Conservation (phyloP, 1,139 yeast genomes). For the Yamadazyma membranifaciens region DNA sequence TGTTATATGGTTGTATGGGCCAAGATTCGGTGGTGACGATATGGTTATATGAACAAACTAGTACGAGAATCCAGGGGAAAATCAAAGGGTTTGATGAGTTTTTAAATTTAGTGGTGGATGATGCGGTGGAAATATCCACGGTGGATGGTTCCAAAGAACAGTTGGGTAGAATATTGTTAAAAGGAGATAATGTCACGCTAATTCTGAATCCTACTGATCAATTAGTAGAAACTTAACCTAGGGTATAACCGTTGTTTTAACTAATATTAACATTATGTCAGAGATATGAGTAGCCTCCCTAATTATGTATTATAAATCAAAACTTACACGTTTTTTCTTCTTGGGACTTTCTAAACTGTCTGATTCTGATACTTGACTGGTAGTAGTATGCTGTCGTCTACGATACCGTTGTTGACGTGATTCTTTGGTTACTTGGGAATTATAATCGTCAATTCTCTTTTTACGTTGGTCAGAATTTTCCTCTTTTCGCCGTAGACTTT, state of each 20-base stretch:
- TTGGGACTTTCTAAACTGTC: constrained; percentile 19
- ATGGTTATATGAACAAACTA: constrained; percentile 87
- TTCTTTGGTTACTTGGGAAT: constrained; percentile 21
- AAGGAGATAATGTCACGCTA: constrained; percentile 91
- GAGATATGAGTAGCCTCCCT: neutral
- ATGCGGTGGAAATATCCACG: constrained; percentile 68
- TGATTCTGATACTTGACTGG: neutral
- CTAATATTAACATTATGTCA: too few relatives aligned
- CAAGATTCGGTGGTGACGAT: constrained; percentile 76
- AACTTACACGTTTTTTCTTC: constrained; percentile 22
- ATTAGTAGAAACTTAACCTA: neutral
- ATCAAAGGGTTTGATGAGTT: constrained; percentile 95
- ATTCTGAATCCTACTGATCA: constrained; percentile 2
- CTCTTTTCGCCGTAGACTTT: constrained; percentile 15
- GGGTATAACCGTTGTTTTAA: neutral
- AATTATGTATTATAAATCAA: constrained; percentile 11
- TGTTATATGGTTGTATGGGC: constrained; percentile 83
- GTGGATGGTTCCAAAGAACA: constrained; percentile 39
- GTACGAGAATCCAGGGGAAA: constrained; percentile 75
- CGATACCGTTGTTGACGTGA: constrained; percentile 24
- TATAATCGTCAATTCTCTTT: constrained; percentile 28
- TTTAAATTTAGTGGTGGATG: constrained; percentile 93
- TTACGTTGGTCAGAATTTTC: constrained; percentile 23
- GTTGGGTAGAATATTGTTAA: constrained; percentile 63
- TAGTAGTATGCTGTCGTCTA: constrained; percentile 16